Evolutionary conservation across 352 stramenopile species (phyloP).

Genomic region (Saprolegnia diclina): DNA sequence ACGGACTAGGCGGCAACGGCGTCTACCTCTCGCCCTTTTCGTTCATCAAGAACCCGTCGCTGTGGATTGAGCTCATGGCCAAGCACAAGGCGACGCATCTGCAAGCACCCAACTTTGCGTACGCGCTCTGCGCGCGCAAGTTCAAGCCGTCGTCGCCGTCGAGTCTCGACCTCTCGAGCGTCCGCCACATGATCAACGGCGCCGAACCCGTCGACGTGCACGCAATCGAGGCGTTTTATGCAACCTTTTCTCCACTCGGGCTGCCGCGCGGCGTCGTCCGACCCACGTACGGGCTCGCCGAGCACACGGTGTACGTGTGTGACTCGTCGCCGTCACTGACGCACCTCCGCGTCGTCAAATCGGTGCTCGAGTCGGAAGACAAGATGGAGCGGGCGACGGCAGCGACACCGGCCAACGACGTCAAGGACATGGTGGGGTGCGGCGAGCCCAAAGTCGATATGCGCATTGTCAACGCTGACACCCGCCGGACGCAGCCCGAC

Average conservation of each 20-base stretch:
- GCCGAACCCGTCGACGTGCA: conserved; percentile 94
- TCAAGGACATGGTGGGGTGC: conserved; percentile 90
- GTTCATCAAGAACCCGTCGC: conserved; percentile 94
- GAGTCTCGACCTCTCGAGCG: conserved; percentile 86
- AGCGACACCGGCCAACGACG: not conserved
- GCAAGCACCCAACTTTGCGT: conserved; percentile 98
- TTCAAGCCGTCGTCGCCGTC: conserved; percentile 39
- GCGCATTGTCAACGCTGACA: conserved; percentile 90
- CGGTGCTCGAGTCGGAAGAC: conserved; percentile 80
- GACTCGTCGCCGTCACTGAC: conserved; percentile 76
- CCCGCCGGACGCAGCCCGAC: conserved; percentile 35
- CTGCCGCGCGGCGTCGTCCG: conserved; percentile 87
- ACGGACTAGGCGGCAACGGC: conserved; percentile 85
- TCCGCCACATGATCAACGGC: conserved; percentile 97
- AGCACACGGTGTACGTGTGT: conserved; percentile 98
- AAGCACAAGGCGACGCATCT: conserved; percentile 93
- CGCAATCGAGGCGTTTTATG: conserved; percentile 83
- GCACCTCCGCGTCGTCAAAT: conserved; percentile 86
- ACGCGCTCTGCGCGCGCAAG: conserved; percentile 94
- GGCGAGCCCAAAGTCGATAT: conserved; percentile 91
- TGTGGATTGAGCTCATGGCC: conserved; percentile 92
- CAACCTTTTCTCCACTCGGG: conserved; percentile 84
- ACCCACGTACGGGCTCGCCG: conserved; percentile 98
- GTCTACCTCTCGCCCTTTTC: conserved; percentile 97
- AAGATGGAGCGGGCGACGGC: conserved; percentile 36